phyloP scores from a whole-genome alignment of 208 protist genomes.

The Wallacemonas rigidus region DNA sequence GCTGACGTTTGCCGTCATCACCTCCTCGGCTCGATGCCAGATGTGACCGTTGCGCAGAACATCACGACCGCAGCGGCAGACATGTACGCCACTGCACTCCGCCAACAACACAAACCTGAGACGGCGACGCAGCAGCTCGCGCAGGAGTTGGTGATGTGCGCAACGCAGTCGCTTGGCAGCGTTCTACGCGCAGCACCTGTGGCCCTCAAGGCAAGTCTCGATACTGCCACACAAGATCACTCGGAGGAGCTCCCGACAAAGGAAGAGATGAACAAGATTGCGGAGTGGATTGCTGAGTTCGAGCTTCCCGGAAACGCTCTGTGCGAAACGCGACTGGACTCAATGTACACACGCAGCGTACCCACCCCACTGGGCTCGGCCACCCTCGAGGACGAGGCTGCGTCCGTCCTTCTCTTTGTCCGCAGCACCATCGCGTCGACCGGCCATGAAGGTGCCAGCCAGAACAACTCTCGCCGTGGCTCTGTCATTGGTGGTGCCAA shows the following conservation, averaged over 20 bases:
- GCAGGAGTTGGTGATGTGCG: slow-evolving; percentile 2
- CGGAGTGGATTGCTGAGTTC: slow-evolving; percentile 49
- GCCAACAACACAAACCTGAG: neutral
- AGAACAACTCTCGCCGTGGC: neutral
- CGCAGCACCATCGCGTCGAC: slow-evolving; percentile 7
- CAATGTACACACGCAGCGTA: slow-evolving; percentile 16
- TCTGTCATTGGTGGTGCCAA: neutral
- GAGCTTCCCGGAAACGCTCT: slow-evolving; percentile 14
- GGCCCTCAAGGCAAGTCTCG: slow-evolving; percentile 10
- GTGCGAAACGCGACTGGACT: slow-evolving; percentile 16
- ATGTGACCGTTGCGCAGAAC: slow-evolving; percentile 48
- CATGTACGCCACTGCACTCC: slow-evolving; percentile 13
- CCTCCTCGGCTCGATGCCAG: slow-evolving; percentile 34
- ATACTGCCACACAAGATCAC: slow-evolving; percentile 6
- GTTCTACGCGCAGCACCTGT: slow-evolving; percentile 5
- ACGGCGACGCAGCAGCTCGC: neutral
- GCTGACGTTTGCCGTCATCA: slow-evolving; percentile 39
- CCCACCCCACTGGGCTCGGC: neutral
- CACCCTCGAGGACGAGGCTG: neutral
- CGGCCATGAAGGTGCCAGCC: neutral
- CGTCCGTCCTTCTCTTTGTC: slow-evolving; percentile 3
- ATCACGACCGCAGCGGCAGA: slow-evolving; percentile 16
- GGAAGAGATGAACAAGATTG: slow-evolving; percentile 35
- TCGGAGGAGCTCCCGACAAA: slow-evolving; percentile 4
- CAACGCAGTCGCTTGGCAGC: neutral